Base-by-base conservation (phyloP, 2,329 filamentous ascomycete species). In the Pseudocercospora crystallina region DNA sequence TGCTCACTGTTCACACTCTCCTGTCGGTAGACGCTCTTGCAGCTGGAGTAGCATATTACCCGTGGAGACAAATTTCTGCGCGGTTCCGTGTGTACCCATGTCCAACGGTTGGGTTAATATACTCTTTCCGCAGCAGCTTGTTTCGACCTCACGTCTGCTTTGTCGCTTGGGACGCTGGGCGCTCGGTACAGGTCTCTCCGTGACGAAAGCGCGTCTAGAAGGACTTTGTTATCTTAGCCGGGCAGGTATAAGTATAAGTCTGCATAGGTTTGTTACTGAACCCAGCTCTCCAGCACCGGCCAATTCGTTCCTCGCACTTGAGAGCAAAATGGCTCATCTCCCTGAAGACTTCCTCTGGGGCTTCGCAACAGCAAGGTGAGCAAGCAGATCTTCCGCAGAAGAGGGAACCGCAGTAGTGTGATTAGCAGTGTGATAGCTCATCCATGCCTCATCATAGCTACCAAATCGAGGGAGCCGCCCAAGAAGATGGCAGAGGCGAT, bases 381-480 rank as follows among this genome's bases (percentile, higher is more conserved):
- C 44, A 20, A 54, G 54, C 44, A 20, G n/a, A 2, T 13, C 2
- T 83, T n/a, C 11, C 9, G 5, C 84, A 87, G 73, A 68, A 79
- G 26, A n/a, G 20, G 35, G 10, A 17, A 26, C 5, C 14, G 35
- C 13, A 12, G n/a, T 8, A 2, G 41, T 12, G 41, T 15, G 41
- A 33, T 17, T 17, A 9, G 13, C 15, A 43, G 20, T 15, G 39
- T 30, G 39, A 45, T 32, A 38, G 43, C 43, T 46, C 43, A 46
- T 46, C 43, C 43, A 36, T 38, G 43, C 33, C 8, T 47, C 34
- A n/a, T n/a, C n/a, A n/a, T n/a, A 94, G 89, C 67, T 95, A 94
- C 76, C 89, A 95, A 70, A 87, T 95, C 61, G 90, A 95, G 76
- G 90, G 90, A 51, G 84, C 83, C 41, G 76, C 80, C 34, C 76